Percentiles rank a stretch among this genome's conserved stretches.
Conservation (phyloP, 768 basidiomycete species). For the Leccinum boreale region DNA sequence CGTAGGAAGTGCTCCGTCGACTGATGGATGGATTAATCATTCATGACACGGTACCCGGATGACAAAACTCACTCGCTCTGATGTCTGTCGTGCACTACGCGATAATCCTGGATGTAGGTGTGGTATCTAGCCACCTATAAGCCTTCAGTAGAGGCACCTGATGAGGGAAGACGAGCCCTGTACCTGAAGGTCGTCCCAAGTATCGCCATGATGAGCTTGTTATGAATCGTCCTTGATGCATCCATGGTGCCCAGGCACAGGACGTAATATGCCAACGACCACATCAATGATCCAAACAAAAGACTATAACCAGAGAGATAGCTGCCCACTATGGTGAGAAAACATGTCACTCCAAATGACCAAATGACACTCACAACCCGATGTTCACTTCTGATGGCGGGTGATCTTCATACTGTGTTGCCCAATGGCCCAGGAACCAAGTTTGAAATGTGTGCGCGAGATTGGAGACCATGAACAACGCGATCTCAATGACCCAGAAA, state of each 20-base stretch:
- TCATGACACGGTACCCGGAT: neutral
- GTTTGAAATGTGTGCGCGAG: neutral
- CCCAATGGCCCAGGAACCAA: constrained; percentile 3
- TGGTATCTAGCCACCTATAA: neutral
- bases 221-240: neutral
- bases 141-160: neutral
- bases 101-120: neutral
- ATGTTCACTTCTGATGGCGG: neutral
- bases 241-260: neutral
- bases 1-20: neutral
- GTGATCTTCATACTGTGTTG: neutral
- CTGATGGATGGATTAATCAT: neutral
- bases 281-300: neutral
- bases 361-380: neutral
- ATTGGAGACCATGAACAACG: neutral
- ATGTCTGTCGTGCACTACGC: constrained; percentile 1
- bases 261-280: neutral
- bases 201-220: neutral
- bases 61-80: neutral
- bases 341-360: neutral
- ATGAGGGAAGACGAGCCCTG: neutral
- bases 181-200: constrained; percentile 3
- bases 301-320: neutral
- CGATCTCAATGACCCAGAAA: neutral
- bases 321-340: neutral